Percentiles rank a stretch among this genome's conserved stretches.
These are phyloP conservation scores for Linum lewisii DNA, from an alignment of 345 rosid species.

Conservation along the genomic window DNA sequence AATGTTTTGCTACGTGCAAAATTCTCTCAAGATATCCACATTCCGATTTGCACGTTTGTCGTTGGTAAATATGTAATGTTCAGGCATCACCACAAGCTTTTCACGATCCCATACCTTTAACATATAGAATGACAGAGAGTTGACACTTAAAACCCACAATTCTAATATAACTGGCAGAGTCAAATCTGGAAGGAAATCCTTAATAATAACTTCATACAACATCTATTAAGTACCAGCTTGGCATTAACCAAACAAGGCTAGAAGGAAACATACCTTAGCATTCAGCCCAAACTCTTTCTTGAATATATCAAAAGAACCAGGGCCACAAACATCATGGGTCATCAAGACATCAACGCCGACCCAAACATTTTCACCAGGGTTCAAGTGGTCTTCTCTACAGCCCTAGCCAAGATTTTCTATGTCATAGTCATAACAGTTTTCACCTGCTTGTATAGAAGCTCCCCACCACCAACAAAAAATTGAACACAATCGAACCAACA, in stretches of 20 bases:
- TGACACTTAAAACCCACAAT: background rate
- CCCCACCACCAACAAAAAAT: background rate
- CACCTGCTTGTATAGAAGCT: constrained; percentile 35
- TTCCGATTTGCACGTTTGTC: constrained; percentile 95
- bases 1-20: constrained; percentile 77
- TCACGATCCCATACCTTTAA: constrained; percentile 95
- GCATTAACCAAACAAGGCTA: background rate
- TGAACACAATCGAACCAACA: background rate
- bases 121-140: background rate
- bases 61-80: constrained; percentile 85
- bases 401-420: constrained; percentile 82
- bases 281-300: constrained; percentile 79
- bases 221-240: too few relatives aligned
- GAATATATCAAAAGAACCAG: constrained; percentile 87
- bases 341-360: constrained; percentile 80
- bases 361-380: constrained; percentile 94
- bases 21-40: constrained; percentile 89
- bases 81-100: constrained; percentile 90
- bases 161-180: background rate
- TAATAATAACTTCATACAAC: background rate
- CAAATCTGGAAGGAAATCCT: background rate
- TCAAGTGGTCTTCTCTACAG: constrained; percentile 57
- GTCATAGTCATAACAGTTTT: constrained; percentile 95
- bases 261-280: constrained; percentile 51
- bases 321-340: constrained; percentile 98